phyloP scores from a whole-genome alignment of 1,139 yeast species.

The Nematodospora anomalae region DNA sequence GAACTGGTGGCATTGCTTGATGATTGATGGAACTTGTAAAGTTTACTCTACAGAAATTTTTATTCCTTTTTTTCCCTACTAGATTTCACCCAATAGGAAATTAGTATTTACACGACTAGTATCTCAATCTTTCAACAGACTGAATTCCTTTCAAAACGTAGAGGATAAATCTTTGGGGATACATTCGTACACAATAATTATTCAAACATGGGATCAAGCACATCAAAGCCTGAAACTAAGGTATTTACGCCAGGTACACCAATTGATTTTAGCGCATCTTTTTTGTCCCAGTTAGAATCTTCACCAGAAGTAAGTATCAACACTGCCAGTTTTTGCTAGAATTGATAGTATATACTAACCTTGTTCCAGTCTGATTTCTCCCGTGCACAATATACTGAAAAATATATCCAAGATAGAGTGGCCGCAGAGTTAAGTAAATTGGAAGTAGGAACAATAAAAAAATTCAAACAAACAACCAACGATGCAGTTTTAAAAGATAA shows the following conservation, averaged over 20 bases:
- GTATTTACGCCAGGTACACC: slow-evolving; percentile 73
- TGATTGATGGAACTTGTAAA: no score
- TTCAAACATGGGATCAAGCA: slow-evolving; percentile 49
- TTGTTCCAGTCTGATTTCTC: slow-evolving; percentile 62
- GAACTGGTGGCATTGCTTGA: slow-evolving; percentile 75
- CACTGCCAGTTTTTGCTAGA: background rate
- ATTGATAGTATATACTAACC: slow-evolving; percentile 23
- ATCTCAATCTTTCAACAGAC: background rate
- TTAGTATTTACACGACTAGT: background rate
- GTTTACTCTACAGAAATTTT: no score
- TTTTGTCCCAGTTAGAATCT: slow-evolving; percentile 69
- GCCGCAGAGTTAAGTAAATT: slow-evolving; percentile 62
- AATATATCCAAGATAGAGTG: slow-evolving; percentile 75
- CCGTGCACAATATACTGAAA: slow-evolving; percentile 76
- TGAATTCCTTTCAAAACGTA: background rate
- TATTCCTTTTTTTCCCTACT: no score
- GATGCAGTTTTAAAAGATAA: slow-evolving; percentile 38
- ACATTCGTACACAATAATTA: background rate
- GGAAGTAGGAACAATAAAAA: slow-evolving; percentile 57
- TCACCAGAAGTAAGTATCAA: slow-evolving; percentile 57
- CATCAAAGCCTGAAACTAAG: slow-evolving; percentile 64
- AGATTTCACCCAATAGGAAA: background rate
- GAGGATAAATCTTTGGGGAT: background rate
- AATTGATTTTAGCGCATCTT: slow-evolving; percentile 69
- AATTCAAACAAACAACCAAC: slow-evolving; percentile 54